phyloP scores from a whole-genome alignment of 306 rosid species.

The Dryas octopetala region DNA sequence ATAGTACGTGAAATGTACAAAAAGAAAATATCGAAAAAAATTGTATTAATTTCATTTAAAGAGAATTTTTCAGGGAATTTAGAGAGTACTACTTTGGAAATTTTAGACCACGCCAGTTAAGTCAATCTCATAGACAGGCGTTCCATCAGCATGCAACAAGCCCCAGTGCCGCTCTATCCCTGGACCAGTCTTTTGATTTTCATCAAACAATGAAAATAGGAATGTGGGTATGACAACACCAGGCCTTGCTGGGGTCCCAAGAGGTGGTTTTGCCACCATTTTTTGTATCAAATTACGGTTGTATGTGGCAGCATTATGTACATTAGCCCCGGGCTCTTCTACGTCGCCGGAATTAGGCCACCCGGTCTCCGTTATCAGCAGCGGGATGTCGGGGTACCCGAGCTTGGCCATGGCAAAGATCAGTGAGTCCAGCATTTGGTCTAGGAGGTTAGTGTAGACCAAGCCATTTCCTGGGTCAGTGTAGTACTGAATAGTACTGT shows the following conservation, averaged over 20 bases:
- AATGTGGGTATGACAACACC: conserved; percentile 59
- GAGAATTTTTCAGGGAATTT: too few species aligned
- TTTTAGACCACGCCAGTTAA: conserved; percentile 36
- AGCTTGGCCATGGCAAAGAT: conserved; percentile 72
- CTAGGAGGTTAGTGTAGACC: conserved; percentile 65
- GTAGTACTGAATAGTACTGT: background rate
- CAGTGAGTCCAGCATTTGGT: conserved; percentile 82
- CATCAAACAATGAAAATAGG: conserved; percentile 67
- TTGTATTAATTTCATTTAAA: background rate
- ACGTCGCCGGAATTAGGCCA: conserved; percentile 69
- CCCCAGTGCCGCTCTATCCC: conserved; percentile 90
- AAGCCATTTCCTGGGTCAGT: conserved; percentile 51
- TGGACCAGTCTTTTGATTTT: conserved; percentile 60
- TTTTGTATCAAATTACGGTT: conserved; percentile 56
- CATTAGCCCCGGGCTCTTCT: conserved; percentile 54
- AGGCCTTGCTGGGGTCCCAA: conserved; percentile 72
- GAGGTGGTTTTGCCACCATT: conserved; percentile 48
- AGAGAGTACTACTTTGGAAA: too few species aligned
- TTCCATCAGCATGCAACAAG: conserved; percentile 50
- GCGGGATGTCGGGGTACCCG: conserved; percentile 52
- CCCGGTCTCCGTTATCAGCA: conserved; percentile 68
- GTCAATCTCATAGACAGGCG: conserved; percentile 59
- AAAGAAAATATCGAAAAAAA: background rate
- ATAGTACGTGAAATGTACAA: background rate
- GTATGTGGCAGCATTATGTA: conserved; percentile 61